Evolutionary conservation across 805 yeast species (phyloP).

Genomic region (Ogataea paraovalis): DNA sequence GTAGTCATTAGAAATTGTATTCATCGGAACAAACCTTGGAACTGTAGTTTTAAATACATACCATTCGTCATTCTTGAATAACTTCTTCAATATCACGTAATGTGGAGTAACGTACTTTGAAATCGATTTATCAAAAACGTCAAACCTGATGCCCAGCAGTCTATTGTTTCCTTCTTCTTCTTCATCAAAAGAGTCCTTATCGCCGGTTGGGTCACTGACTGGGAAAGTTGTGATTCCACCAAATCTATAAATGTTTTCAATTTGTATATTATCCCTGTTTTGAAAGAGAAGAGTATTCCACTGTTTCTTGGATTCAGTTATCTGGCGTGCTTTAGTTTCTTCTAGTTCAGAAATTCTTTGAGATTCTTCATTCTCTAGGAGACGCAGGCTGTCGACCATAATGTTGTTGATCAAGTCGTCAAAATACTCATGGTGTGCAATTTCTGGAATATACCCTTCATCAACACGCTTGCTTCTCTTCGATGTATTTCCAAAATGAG

Average conservation of each 20-base stretch:
- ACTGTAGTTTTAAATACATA: slow-evolving; percentile 32
- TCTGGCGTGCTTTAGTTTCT: not conserved
- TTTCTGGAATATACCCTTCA: slow-evolving; percentile 11
- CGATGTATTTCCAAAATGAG: not conserved
- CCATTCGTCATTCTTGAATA: slow-evolving; percentile 28
- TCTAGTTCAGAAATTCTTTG: not conserved
- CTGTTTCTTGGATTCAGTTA: slow-evolving; percentile 4
- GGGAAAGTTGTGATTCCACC: slow-evolving; percentile 52
- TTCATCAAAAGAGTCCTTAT: not conserved
- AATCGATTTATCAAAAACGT: slow-evolving; percentile 31
- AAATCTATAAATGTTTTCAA: slow-evolving; percentile 45
- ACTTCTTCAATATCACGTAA: slow-evolving; percentile 39
- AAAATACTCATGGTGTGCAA: slow-evolving; percentile 28
- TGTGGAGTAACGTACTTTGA: slow-evolving; percentile 38
- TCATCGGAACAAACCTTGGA: slow-evolving; percentile 30
- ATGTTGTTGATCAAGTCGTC: slow-evolving; percentile 25
- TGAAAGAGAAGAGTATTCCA: slow-evolving; percentile 22
- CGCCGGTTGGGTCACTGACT: slow-evolving; percentile 34
- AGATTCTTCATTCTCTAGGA: slow-evolving; percentile 8
- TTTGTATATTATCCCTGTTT: slow-evolving; percentile 26
- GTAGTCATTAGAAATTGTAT: slow-evolving; percentile 20
- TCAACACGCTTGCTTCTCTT: not conserved
- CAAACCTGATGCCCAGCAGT: slow-evolving; percentile 49
- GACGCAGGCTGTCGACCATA: slow-evolving; percentile 20
- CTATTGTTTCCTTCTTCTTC: slow-evolving; percentile 24